Evolutionary conservation across 257 asterid genomes (phyloP), one percentile per base, ranked within the genome.

Genomic region (Marsdenia floribunda): DNA sequence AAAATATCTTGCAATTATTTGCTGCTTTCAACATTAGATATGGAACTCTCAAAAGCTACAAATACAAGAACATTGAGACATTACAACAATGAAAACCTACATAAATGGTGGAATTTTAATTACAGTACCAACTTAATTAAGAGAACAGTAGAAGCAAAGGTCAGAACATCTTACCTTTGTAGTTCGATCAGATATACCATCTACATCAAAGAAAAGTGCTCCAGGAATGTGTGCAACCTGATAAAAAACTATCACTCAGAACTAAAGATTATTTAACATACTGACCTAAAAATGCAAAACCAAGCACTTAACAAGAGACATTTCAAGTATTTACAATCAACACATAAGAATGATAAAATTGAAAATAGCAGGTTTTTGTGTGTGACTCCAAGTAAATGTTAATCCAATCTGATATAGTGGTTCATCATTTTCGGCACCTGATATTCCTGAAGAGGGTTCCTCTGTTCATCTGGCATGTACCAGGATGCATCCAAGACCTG

Each of bases 211-310:
- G 89, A 93, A 93, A 78, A 93, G 94, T 21, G 98, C 94, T 78
- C 97, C 97, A 47, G 98, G 98, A 81, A 93, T 93, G 78, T 93
- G 98, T n/a, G 98, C 98, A 68, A 86, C 97, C 98, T 93, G 90
- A 82, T 66, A 72, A 81, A 68, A 29, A 19, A 75, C 59, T 12
- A 44, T 42, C 47, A 10, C 19, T 16, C 1, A 21, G n/a, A n/a
- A 5, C 16, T 16, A 65, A 18, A 22, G 49, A 8, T 18, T 65
- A 5, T 65, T 64, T 35, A 65, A 65, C 49, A 37, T 46, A 15
- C 21, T 37, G 15, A 65, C 8, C 9, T 16, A 37, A 35, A 64
- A 18, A 66, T 8, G 24, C 22, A 26, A 46, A 46, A 61, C 3
- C 59, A 40, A 66, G 29, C 21, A 21, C 29, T 57, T 24, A 38